phyloP scores from a whole-genome alignment of 2,329 filamentous ascomycete genomes.

The Neofusicoccum sp. region DNA sequence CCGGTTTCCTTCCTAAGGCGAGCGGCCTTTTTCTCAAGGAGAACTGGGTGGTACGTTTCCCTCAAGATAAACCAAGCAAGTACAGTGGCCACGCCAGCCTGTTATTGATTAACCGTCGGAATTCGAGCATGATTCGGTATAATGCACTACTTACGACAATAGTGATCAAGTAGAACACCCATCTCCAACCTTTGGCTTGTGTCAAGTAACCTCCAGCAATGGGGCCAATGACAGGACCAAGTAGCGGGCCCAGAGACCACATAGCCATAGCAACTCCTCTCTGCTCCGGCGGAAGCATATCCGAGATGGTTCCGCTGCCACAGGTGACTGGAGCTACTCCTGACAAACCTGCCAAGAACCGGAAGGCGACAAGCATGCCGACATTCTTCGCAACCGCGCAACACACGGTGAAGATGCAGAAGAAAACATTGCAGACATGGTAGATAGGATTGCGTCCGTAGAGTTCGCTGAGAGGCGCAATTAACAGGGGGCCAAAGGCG shows the following conservation, averaged over 20 bases:
- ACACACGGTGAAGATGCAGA: slow-evolving; percentile 26
- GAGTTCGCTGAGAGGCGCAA: slow-evolving; percentile 30
- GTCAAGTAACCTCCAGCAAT: slow-evolving; percentile 24
- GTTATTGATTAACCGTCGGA: slow-evolving; percentile 27
- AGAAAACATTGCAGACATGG: slow-evolving; percentile 24
- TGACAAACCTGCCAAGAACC: slow-evolving; percentile 28
- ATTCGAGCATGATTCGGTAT: slow-evolving; percentile 5
- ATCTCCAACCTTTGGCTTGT: neutral
- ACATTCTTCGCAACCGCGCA: slow-evolving; percentile 27
- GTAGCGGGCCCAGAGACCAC: slow-evolving; percentile 50
- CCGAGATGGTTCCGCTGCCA: slow-evolving; percentile 52
- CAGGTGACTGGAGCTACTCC: slow-evolving; percentile 38
- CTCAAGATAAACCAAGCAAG: slow-evolving; percentile 55
- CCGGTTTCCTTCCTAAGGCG: slow-evolving; percentile 57
- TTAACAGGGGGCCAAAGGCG: slow-evolving; percentile 28
- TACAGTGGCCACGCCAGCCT: slow-evolving; percentile 30
- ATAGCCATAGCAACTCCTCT: slow-evolving; percentile 51
- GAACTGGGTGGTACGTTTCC: slow-evolving; percentile 47
- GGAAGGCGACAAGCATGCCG: slow-evolving; percentile 27
- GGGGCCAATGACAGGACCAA: slow-evolving; percentile 46
- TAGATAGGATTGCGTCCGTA: slow-evolving; percentile 27
- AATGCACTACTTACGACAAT: neutral
- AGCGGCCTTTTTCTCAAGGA: slow-evolving; percentile 53
- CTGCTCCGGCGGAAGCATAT: slow-evolving; percentile 48
- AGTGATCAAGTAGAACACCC: slow-evolving; percentile 7